Evolutionary conservation across 495 filamentous ascomycete species (phyloP), one percentile per base, ranked within the genome.

Genomic region (Xylaria longipes): DNA sequence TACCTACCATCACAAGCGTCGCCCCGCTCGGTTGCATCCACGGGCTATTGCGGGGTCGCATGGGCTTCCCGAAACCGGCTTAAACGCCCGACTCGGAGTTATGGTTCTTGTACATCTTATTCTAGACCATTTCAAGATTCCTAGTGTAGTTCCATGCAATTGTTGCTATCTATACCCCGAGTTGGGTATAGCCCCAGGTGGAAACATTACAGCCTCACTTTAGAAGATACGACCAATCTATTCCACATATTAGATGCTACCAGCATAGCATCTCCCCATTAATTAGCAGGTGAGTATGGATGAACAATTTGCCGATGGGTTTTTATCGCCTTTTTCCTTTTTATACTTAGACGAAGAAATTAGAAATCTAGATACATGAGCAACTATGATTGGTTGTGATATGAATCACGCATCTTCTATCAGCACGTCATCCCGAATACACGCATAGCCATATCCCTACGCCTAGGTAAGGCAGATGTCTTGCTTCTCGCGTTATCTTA

Each of bases 31-130:
- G 58, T 45, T 73, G 57, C 65, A 57, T 33, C 45, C 14, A 57
- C 50, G 20, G 69, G 58, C 68, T 70, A 70, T 74, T 76, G 74
- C 73, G 76, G 76, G 74, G 75, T 72, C 71, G 74, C 74, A 62
- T 78, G 50, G 68, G 72, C 61, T 78, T 78, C 72, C 76, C 76
- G 68, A 73, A 76, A 78, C 58, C 71, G 76, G 76, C 43, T 65
- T 63, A 29, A 27, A 25, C 37, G 29, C 39, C 22, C 29, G 29
- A n/a, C 15, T 58, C 14, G 14, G 29, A 58, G 7, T 35, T n/a
- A 20, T 35, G 54, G n/a, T 25, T 12, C 12, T 37, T 15, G 20
- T 25, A 9, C 45, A 50, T 25, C 3, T 12, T 17, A 48, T 48
- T 50, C 48, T 7, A 52, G 48, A 5, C 48, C 27, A 56, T 56